These are phyloP conservation scores for Bjerkandera adusta DNA, from an alignment of 1,284 basidiomycete species.

Conservation along the genomic window DNA sequence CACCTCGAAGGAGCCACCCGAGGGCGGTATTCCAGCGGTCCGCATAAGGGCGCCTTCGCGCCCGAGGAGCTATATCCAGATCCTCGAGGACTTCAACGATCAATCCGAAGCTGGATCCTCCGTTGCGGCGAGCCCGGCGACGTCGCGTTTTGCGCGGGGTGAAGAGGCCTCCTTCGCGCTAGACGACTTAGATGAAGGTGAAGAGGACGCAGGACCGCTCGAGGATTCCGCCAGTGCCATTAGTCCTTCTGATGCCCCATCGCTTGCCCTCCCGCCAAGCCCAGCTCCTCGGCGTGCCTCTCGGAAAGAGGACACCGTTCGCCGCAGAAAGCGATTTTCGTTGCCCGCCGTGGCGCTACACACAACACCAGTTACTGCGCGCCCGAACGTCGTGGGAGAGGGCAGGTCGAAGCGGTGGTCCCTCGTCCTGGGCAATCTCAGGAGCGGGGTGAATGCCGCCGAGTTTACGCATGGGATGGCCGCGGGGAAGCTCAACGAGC, in stretches of 20 bases:
- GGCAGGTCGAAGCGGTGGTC: slow-evolving; percentile 51
- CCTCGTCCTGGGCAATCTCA: slow-evolving; percentile 46
- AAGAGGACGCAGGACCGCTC: slow-evolving; percentile 11
- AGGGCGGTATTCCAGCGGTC: slow-evolving; percentile 31
- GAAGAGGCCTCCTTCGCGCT: slow-evolving; percentile 21
- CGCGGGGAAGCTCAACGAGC: slow-evolving; percentile 35
- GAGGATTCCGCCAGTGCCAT: background rate
- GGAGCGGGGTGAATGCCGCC: slow-evolving; percentile 7
- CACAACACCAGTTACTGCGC: slow-evolving; percentile 66
- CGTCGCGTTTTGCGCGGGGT: slow-evolving; percentile 25
- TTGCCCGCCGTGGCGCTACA: slow-evolving; percentile 71
- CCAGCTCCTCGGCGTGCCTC: background rate
- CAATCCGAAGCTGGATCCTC: slow-evolving; percentile 10
- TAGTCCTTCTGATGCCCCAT: background rate
- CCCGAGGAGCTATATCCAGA: slow-evolving; percentile 61
- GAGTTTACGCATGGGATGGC: slow-evolving; percentile 31
- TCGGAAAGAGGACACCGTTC: slow-evolving; percentile 53
- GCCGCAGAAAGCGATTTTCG: slow-evolving; percentile 68
- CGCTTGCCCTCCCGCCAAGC: background rate
- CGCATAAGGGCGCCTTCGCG: slow-evolving; percentile 39
- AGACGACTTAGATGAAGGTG: slow-evolving; percentile 24
- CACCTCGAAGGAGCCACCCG: slow-evolving; percentile 6
- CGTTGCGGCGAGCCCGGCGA: slow-evolving; percentile 24
- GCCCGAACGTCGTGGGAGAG: slow-evolving; percentile 39
- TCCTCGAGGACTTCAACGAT: slow-evolving; percentile 58